phyloP scores from a whole-genome alignment of 2,329 filamentous ascomycete species.

The Cytospora chrysosperma region DNA sequence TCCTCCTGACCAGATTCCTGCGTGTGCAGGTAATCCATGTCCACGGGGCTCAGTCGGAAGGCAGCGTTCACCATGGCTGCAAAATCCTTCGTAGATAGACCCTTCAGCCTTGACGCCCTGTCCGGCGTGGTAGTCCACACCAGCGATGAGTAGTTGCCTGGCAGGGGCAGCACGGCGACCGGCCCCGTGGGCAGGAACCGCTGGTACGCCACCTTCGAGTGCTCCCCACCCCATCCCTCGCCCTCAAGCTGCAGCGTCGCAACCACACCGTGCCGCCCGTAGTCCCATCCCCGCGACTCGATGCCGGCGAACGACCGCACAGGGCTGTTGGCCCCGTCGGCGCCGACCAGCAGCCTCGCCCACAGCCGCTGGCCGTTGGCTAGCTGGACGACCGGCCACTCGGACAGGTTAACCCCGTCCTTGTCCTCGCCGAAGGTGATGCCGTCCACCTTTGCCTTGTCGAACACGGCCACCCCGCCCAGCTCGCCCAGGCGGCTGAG shows the following conservation, averaged over 20 bases:
- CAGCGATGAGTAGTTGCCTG: conserved; percentile 76
- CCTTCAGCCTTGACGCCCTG: conserved; percentile 77
- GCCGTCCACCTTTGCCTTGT: conserved; percentile 73
- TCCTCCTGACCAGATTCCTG: conserved; percentile 58
- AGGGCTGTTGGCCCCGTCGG: conserved; percentile 92
- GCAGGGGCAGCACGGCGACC: conserved; percentile 86
- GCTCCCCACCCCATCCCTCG: conserved; percentile 52
- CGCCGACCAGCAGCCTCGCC: conserved; percentile 84
- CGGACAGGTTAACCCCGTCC: conserved; percentile 71
- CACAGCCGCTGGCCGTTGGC: conserved; percentile 66
- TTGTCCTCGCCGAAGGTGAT: conserved; percentile 73
- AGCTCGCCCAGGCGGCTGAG: conserved; percentile 70
- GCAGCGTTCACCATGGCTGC: conserved; percentile 88
- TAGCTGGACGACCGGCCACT: conserved; percentile 83
- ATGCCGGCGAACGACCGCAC: conserved; percentile 89
- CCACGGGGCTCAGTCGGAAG: conserved; percentile 76
- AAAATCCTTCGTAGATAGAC: conserved; percentile 70
- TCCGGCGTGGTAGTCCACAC: conserved; percentile 93
- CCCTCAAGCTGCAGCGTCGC: conserved; percentile 77
- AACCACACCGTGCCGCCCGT: conserved; percentile 84
- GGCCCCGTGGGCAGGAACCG: conserved; percentile 91
- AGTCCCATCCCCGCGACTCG: conserved; percentile 86
- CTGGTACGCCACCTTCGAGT: conserved; percentile 81
- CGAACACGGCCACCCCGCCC: conserved; percentile 68
- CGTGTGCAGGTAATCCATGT: conserved; percentile 80